Base-by-base conservation (phyloP, 768 basidiomycete species). In the Artomyces pyxidatus region DNA sequence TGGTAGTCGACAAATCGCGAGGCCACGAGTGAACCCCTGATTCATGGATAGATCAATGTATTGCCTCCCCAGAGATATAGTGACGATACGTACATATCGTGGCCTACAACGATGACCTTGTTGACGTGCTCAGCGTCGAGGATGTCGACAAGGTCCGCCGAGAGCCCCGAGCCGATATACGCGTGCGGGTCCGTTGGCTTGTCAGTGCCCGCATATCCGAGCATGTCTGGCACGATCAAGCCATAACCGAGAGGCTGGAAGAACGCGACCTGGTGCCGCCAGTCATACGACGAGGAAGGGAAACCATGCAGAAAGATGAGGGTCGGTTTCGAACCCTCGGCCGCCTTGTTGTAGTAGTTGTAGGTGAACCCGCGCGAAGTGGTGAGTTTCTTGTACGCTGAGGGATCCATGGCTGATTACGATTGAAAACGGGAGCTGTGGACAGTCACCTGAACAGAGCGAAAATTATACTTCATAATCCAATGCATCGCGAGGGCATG, bases 281-380 rank as follows among this genome's bases (percentile, higher is more conserved):
- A 77, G 49, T 69, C 71, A 40, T 42, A 47, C 43, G 72, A 65
- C n/a, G 66, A 63, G 37, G 60, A 62, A 4, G 73, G 73, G 51
- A 75, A 76, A n/a, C 74, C 75, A 47, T 77, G 75, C 14, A 71
- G 49, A 35, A 75, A 66, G 25, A 77, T 57, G 14, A 76, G 55
- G 3, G 64, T 64, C 1, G 67, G 69, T 46, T 68, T 67, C 4
- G 52, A 51, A 1, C 42, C 28, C 1, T 52, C 47, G 6, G 68
- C 46, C 1, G 63, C 53, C 11, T 61, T 53, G 52, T 54, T 58
- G 49, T 66, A 69, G 52, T 71, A 73, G 53, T 58, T 61, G 50
- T 73, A 75, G n/a, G 52, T 65, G 32, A 71, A 43, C 19, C 64
- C 62, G 5, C 69, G 61, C 37, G 63, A 54, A 16, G 67, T 66